Evolutionary conservation across 768 basidiomycete genomes (phyloP).

Genomic region (Scleroderma bovista): DNA sequence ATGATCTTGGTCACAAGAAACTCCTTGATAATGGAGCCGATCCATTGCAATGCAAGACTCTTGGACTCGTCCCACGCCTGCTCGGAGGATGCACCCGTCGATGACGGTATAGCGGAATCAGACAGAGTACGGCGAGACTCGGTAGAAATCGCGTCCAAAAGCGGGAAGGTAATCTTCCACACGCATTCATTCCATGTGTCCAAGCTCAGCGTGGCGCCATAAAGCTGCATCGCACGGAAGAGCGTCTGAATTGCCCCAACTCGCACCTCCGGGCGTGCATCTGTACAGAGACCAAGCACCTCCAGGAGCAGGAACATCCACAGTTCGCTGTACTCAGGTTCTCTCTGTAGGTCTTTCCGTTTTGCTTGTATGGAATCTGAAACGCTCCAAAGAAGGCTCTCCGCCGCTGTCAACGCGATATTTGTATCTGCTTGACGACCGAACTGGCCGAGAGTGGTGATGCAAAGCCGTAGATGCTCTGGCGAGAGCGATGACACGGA

Average conservation of each 20-base stretch:
- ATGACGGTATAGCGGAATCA: constrained; percentile 10
- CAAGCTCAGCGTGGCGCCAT: constrained; percentile 77
- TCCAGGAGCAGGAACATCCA: constrained; percentile 92
- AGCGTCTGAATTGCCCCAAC: constrained; percentile 93
- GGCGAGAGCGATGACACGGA: constrained; percentile 78
- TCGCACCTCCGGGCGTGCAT: constrained; percentile 80
- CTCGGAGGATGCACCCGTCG: constrained; percentile 13
- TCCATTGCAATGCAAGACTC: constrained; percentile 75
- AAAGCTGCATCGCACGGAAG: constrained; percentile 90
- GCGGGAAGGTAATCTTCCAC: constrained; percentile 87
- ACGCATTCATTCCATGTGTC: constrained; percentile 88
- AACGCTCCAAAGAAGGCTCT: constrained; percentile 91
- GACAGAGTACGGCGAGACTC: constrained; percentile 42
- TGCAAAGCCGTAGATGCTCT: constrained; percentile 80
- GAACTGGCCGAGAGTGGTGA: constrained; percentile 86
- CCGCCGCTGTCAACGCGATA: constrained; percentile 90
- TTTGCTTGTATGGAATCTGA: constrained; percentile 92
- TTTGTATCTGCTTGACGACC: constrained; percentile 93
- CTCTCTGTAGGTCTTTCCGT: constrained; percentile 57
- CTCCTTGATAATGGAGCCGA: constrained; percentile 78
- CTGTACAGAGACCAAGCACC: constrained; percentile 77
- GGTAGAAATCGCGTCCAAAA: constrained; percentile 63
- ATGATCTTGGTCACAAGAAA: constrained; percentile 75
- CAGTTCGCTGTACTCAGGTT: constrained; percentile 70
- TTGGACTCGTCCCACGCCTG: constrained; percentile 86